Evolutionary conservation across 768 basidiomycete genomes (phyloP).

Genomic region (Asterophora lycoperdoides): DNA sequence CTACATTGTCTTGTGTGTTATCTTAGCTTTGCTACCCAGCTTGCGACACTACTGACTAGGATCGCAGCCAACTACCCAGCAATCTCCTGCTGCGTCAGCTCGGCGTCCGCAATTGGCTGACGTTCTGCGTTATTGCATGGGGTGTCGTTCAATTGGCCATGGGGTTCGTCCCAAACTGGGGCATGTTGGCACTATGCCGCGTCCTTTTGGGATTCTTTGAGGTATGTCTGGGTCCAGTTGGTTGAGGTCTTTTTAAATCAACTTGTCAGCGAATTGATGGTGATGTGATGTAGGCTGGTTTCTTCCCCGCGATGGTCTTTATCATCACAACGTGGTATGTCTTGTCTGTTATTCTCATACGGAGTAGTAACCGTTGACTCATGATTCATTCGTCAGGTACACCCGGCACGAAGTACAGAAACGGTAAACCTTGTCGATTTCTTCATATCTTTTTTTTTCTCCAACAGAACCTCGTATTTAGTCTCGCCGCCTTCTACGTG

Average conservation of each 20-base stretch:
- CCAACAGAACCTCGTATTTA: constrained; percentile 13
- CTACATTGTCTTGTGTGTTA: constrained; percentile 41
- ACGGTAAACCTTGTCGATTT: constrained; percentile 27
- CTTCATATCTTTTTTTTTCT: not conserved
- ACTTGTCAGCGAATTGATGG: not conserved
- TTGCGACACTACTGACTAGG: not conserved
- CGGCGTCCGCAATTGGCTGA: constrained; percentile 38
- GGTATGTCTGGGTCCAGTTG: constrained; percentile 28
- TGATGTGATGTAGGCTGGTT: constrained; percentile 35
- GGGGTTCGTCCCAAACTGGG: constrained; percentile 45
- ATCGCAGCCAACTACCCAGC: constrained; percentile 39
- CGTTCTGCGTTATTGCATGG: constrained; percentile 42
- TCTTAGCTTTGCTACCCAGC: not conserved
- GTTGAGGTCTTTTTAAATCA: not conserved
- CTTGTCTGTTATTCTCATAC: not conserved
- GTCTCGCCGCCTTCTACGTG: constrained; percentile 46
- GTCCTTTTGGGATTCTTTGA: constrained; percentile 41
- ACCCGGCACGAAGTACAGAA: constrained; percentile 49
- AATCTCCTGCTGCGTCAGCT: constrained; percentile 39
- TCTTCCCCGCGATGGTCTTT: constrained; percentile 46
- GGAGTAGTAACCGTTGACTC: not conserved
- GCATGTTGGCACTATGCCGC: constrained; percentile 35
- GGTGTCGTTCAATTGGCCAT: constrained; percentile 41
- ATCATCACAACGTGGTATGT: constrained; percentile 46
- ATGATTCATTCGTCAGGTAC: constrained; percentile 33